Percentiles rank a stretch among this genome's conserved stretches.
phyloP scores from a whole-genome alignment of 2,329 filamentous ascomycete species.

The Pseudomassariella vexata region DNA sequence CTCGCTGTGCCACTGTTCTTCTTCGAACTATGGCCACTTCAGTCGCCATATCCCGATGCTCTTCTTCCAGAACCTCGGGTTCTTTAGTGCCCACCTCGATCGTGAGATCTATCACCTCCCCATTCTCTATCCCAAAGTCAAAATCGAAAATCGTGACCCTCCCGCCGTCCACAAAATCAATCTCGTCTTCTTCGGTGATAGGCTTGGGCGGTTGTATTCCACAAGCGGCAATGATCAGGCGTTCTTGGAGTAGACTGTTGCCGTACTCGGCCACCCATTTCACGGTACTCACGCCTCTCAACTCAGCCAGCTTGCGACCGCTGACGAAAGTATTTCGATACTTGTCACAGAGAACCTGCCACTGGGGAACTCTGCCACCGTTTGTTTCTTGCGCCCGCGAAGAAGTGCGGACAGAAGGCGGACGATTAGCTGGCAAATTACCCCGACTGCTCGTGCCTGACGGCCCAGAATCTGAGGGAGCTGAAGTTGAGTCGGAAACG shows the following conservation, averaged over 20 bases:
- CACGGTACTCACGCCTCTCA: slow-evolving; percentile 61
- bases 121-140: slow-evolving; percentile 54
- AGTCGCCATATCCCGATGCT: slow-evolving; percentile 66
- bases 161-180: slow-evolving; percentile 73
- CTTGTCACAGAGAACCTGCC: slow-evolving; percentile 64
- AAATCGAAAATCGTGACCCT: slow-evolving; percentile 71
- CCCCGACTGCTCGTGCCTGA: slow-evolving; percentile 27
- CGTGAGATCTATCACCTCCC: slow-evolving; percentile 50
- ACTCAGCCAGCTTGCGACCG: slow-evolving; percentile 59
- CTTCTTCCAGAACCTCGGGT: slow-evolving; percentile 67
- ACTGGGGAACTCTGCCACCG: slow-evolving; percentile 49
- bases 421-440: too few species aligned
- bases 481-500: slow-evolving; percentile 36
- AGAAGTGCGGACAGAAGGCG: slow-evolving; percentile 33
- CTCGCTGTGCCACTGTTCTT: slow-evolving; percentile 62
- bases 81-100: slow-evolving; percentile 70
- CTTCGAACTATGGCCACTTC: slow-evolving; percentile 75
- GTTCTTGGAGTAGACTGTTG: slow-evolving; percentile 42
- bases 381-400: slow-evolving; percentile 29
- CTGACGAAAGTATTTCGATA: slow-evolving; percentile 64
- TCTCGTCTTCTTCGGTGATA: slow-evolving; percentile 62
- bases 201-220: slow-evolving; percentile 56
- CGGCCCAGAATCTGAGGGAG: slow-evolving; percentile 19
- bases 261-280: slow-evolving; percentile 63
- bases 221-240: slow-evolving; percentile 65